These are phyloP conservation scores for Talaromyces adpressus DNA, from an alignment of 495 filamentous ascomycete species.

Conservation along the genomic window DNA sequence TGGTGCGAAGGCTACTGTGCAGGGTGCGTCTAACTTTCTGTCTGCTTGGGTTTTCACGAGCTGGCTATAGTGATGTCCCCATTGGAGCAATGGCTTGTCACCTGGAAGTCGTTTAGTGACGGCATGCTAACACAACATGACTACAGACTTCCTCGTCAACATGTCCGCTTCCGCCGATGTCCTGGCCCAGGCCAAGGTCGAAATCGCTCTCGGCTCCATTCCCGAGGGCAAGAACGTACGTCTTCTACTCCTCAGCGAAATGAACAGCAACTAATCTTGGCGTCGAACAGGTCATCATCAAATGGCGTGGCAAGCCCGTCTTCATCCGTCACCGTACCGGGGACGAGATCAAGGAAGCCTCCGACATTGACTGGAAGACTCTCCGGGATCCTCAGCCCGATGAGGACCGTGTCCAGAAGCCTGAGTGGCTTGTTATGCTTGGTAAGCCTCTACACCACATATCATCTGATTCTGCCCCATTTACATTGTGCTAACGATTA, in stretches of 20 bases:
- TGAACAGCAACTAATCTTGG: background rate
- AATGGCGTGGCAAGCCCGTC: conserved; percentile 99
- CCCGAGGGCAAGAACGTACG: conserved; percentile 99
- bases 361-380: conserved; percentile 63
- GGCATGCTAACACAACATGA: background rate
- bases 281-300: conserved; percentile 79
- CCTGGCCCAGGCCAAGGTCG: conserved; percentile 98
- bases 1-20: conserved; percentile 92
- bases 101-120: background rate
- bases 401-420: conserved; percentile 89
- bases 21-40: conserved; percentile 57
- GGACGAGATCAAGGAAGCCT: conserved; percentile 79
- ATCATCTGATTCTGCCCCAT: background rate
- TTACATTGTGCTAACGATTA: background rate
- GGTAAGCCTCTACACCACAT: conserved; percentile 43
- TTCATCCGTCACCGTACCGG: conserved; percentile 98
- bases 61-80: too few relatives aligned
- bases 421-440: conserved; percentile 99
- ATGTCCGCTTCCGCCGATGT: conserved; percentile 99
- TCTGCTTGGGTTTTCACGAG: too few relatives aligned
- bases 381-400: conserved; percentile 91
- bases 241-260: conserved; percentile 4
- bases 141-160: conserved; percentile 93
- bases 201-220: conserved; percentile 85
- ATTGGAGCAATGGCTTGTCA: too few relatives aligned